phyloP scores from a whole-genome alignment of 2,329 filamentous ascomycete species.

The Colletotrichum tamarilloi region DNA sequence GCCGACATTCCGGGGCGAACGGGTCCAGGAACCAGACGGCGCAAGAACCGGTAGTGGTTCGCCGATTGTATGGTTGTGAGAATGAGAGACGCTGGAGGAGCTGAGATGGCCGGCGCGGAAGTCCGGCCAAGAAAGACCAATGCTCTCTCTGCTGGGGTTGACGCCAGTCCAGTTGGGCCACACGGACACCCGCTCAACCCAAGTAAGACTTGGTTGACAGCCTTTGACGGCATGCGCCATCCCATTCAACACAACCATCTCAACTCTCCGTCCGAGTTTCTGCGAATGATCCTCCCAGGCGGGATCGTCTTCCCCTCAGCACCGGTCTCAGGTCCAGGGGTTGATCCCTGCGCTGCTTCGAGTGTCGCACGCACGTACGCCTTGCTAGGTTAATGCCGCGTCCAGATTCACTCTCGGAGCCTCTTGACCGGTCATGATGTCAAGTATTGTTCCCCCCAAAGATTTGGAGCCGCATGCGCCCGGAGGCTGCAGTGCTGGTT shows the following conservation, averaged over 20 bases:
- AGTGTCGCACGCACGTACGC: slow-evolving; percentile 39
- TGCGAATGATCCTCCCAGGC: slow-evolving; percentile 27
- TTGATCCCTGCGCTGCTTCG: slow-evolving; percentile 37
- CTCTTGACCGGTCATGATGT: slow-evolving; percentile 41
- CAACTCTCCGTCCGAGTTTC: slow-evolving; percentile 24
- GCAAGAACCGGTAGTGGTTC: not conserved
- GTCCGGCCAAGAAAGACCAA: not conserved
- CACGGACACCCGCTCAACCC: not conserved
- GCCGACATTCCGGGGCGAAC: not conserved
- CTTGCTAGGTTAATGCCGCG: slow-evolving; percentile 40
- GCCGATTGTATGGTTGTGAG: slow-evolving; percentile 10
- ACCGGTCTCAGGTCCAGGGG: slow-evolving; percentile 40
- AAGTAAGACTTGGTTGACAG: slow-evolving; percentile 11
- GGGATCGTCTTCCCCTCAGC: slow-evolving; percentile 36
- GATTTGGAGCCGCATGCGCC: slow-evolving; percentile 37
- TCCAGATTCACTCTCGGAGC: slow-evolving; percentile 41
- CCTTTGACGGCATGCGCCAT: slow-evolving; percentile 30
- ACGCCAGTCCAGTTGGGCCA: not conserved
- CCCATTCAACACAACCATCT: slow-evolving; percentile 24
- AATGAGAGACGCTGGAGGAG: not conserved
- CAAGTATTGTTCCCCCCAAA: slow-evolving; percentile 38
- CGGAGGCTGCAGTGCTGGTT: slow-evolving; percentile 34
- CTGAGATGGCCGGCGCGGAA: not conserved
- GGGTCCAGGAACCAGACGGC: not conserved
- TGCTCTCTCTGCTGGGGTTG: slow-evolving; percentile 1